Conservation (phyloP, 2,329 filamentous ascomycete genomes). For the Fusarium falciforme region DNA sequence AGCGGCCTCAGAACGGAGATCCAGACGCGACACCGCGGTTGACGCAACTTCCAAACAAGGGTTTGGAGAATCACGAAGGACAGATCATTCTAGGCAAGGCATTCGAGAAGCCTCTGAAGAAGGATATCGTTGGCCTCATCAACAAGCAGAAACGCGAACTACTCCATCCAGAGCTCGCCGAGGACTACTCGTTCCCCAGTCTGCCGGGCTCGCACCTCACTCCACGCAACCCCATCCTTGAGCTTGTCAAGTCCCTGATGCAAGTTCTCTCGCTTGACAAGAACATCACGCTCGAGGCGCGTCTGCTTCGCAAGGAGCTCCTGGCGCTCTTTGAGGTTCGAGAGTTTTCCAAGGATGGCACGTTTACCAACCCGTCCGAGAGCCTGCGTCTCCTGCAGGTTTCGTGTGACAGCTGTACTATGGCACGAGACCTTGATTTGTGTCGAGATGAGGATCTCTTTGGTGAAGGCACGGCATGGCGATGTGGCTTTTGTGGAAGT, state of each 20-base stretch:
- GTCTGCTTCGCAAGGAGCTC: slow-evolving; percentile 88
- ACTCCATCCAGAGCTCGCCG: slow-evolving; percentile 86
- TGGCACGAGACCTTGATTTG: slow-evolving; percentile 88
- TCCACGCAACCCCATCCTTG: slow-evolving; percentile 77
- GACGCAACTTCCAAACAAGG: slow-evolving; percentile 70
- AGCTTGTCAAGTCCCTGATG: slow-evolving; percentile 93
- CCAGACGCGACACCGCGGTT: slow-evolving; percentile 64
- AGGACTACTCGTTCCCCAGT: slow-evolving; percentile 86
- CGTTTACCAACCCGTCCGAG: slow-evolving; percentile 86
- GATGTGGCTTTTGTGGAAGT: slow-evolving; percentile 79
- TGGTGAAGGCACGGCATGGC: slow-evolving; percentile 68
- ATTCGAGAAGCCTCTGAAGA: slow-evolving; percentile 91
- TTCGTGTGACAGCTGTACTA: slow-evolving; percentile 90
- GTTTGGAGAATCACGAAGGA: slow-evolving; percentile 67
- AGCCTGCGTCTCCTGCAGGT: slow-evolving; percentile 79
- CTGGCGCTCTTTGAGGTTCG: slow-evolving; percentile 91
- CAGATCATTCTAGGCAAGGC: slow-evolving; percentile 79
- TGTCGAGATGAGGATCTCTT: slow-evolving; percentile 89
- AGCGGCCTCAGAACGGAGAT: slow-evolving; percentile 70
- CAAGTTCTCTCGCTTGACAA: slow-evolving; percentile 93
- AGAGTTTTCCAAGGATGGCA: slow-evolving; percentile 90
- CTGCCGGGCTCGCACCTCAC: slow-evolving; percentile 76
- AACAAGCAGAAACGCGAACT: slow-evolving; percentile 88
- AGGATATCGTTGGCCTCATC: slow-evolving; percentile 85
- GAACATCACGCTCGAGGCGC: slow-evolving; percentile 87